Evolutionary conservation across 441 rosid genomes (phyloP), one percentile per base, ranked within the genome.

Genomic region (Metrosideros polymorpha): DNA sequence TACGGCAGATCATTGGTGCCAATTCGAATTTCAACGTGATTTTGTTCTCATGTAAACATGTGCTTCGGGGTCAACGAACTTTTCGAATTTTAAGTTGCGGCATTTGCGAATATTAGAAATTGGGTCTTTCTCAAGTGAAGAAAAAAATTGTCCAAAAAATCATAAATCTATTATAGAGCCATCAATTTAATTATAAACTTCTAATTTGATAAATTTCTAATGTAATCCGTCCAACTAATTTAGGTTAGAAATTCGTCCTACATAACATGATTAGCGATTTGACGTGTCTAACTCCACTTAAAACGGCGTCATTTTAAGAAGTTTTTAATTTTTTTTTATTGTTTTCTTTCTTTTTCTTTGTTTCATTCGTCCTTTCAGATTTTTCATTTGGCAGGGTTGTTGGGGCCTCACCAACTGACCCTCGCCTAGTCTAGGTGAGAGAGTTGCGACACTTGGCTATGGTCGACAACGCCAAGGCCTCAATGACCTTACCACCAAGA

Each of bases 231-330:
- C 51, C 17, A 49, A 1, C 5, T 15, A 49, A 49, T 49, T 49
- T 12, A 49, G 5, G 1, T 1, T 6, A 49, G 51, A 45, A 45
- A 45, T 45, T n/a, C n/a, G n/a, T n/a, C n/a, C n/a, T 55, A 55
- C 29, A 0, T 24, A n/a, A 0, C 6, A 4, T 0, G 1, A 57
- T 3, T 0, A 18, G 14, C 2, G 2, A n/a, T 1, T 0, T 6
- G 0, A 57, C 0, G 1, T n/a, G 63, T 57, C 12, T 12, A 1
- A 57, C 13, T 12, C 5, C 1, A 7, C 29, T 57, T 1, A 13
- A 57, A 57, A 57, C 0, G 0, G 6, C 12, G 1, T 6, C 2
- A 0, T 57, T n/a, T 6, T 57, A 18, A n/a, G 1, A 57, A 1
- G n/a, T n/a, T 57, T 57, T 9, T 25, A n/a, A 55, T 24, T 3